Evolutionary conservation across 495 filamentous ascomycete genomes (phyloP).

Genomic region (Xylaria intraflava): DNA sequence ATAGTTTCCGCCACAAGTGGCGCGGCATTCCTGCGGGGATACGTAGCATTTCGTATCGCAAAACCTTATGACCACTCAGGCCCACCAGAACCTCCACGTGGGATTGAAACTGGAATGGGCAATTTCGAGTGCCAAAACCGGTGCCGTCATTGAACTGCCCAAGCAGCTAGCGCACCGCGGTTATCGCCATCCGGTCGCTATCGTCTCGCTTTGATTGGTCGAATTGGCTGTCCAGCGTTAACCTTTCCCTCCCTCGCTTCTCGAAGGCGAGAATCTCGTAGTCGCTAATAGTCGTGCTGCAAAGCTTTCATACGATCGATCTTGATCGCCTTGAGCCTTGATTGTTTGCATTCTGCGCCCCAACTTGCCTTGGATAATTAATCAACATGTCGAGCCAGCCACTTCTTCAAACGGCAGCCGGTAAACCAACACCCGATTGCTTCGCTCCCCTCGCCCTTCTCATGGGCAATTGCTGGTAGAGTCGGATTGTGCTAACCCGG

Average conservation of each 20-base stretch:
- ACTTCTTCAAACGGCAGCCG: slow-evolving; percentile 82
- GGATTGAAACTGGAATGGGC: background rate
- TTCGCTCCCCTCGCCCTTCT: background rate
- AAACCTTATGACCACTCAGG: slow-evolving; percentile 2
- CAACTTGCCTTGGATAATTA: background rate
- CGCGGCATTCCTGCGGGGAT: no score
- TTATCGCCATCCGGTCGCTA: background rate
- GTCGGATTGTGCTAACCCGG: background rate
- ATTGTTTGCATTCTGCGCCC: background rate
- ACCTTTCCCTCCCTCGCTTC: background rate
- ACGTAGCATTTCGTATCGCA: no score
- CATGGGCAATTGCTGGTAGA: background rate
- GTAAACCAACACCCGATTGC: slow-evolving; percentile 37
- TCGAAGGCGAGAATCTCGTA: background rate
- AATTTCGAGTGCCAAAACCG: background rate
- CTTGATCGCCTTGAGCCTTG: background rate
- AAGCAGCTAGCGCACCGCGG: no score
- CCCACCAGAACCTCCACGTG: slow-evolving; percentile 2
- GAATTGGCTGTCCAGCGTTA: background rate
- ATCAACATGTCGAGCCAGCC: slow-evolving; percentile 85
- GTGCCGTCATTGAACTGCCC: background rate
- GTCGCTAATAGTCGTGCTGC: no score
- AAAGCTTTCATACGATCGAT: no score
- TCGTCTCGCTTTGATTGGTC: background rate
- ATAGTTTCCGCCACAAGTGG: no score